Percentiles rank a stretch among this genome's conserved stretches.
Conservation (phyloP, 2,329 filamentous ascomycete species). For the Cryphonectria radicalis region DNA sequence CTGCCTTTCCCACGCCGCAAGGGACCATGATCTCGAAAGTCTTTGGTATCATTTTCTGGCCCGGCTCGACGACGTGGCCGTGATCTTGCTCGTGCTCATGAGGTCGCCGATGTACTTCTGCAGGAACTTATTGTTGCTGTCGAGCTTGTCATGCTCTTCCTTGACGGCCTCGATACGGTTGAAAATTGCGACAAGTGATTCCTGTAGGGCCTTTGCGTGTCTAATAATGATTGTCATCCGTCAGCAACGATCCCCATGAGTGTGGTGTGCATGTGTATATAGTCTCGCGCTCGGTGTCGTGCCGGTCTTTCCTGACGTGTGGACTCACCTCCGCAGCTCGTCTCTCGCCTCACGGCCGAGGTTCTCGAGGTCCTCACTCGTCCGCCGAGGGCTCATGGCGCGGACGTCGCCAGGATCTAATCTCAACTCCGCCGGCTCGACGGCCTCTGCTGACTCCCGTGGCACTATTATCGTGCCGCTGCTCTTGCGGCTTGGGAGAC, state of each 20-base stretch:
- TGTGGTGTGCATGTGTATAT: not conserved
- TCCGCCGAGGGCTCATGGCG: slow-evolving; percentile 91
- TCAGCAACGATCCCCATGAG: slow-evolving; percentile 23
- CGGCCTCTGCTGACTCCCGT: slow-evolving; percentile 69
- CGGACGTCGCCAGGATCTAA: slow-evolving; percentile 87
- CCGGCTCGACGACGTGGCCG: slow-evolving; percentile 54
- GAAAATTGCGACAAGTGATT: slow-evolving; percentile 85
- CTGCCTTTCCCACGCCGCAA: not conserved
- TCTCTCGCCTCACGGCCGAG: slow-evolving; percentile 81
- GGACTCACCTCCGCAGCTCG: slow-evolving; percentile 60
- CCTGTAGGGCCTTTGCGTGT: slow-evolving; percentile 86
- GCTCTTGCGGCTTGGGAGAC: slow-evolving; percentile 73
- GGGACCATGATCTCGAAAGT: not conserved
- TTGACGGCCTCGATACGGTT: slow-evolving; percentile 94
- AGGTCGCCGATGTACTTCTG: slow-evolving; percentile 98
- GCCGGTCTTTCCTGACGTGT: not conserved
- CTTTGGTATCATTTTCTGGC: slow-evolving; percentile 54
- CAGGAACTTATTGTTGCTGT: slow-evolving; percentile 94
- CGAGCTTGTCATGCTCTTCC: slow-evolving; percentile 93
- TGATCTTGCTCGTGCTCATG: slow-evolving; percentile 83
- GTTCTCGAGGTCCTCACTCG: slow-evolving; percentile 86
- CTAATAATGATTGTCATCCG: slow-evolving; percentile 49
- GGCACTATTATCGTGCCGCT: slow-evolving; percentile 84
- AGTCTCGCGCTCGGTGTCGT: not conserved
- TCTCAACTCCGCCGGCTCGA: slow-evolving; percentile 73